Evolutionary conservation across 2,329 filamentous ascomycete genomes (phyloP).

Genomic region (Aspergillus hiratsukae): DNA sequence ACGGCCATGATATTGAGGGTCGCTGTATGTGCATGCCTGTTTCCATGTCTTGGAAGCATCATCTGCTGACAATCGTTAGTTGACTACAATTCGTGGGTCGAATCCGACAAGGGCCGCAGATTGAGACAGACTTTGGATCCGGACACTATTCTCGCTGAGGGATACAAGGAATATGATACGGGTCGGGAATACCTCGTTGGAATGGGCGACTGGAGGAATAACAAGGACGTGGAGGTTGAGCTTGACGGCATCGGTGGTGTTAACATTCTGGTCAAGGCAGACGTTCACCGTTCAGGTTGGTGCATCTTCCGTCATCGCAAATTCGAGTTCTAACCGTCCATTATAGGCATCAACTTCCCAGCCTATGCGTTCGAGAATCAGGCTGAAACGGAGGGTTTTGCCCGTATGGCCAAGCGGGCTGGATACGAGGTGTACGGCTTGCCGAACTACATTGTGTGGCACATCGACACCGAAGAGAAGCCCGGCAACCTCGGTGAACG

Average conservation of each 20-base stretch:
- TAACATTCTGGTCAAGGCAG: slow-evolving; percentile 95
- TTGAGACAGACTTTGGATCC: slow-evolving; percentile 70
- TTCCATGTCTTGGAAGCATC: background rate
- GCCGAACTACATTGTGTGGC: slow-evolving; percentile 98
- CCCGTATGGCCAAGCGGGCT: slow-evolving; percentile 95
- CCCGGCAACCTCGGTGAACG: slow-evolving; percentile 61
- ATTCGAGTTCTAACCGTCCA: slow-evolving; percentile 16
- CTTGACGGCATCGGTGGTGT: slow-evolving; percentile 96
- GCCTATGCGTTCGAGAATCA: slow-evolving; percentile 97
- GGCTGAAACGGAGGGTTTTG: slow-evolving; percentile 97
- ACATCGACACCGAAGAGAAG: slow-evolving; percentile 95
- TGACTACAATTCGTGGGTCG: slow-evolving; percentile 98
- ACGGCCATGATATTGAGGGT: slow-evolving; percentile 83
- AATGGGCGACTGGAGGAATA: slow-evolving; percentile 87
- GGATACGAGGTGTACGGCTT: slow-evolving; percentile 89
- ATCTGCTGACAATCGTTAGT: slow-evolving; percentile 50
- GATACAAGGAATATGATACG: slow-evolving; percentile 90
- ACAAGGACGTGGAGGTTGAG: slow-evolving; percentile 87
- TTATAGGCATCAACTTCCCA: slow-evolving; percentile 89
- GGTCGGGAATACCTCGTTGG: slow-evolving; percentile 82
- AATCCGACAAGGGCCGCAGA: slow-evolving; percentile 77
- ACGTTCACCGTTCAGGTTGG: slow-evolving; percentile 89
- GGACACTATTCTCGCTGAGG: slow-evolving; percentile 83
- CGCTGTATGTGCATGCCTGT: slow-evolving; percentile 63
- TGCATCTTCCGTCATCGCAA: background rate